phyloP scores from a whole-genome alignment of 495 filamentous ascomycete genomes.

The Cryomyces minteri region DNA sequence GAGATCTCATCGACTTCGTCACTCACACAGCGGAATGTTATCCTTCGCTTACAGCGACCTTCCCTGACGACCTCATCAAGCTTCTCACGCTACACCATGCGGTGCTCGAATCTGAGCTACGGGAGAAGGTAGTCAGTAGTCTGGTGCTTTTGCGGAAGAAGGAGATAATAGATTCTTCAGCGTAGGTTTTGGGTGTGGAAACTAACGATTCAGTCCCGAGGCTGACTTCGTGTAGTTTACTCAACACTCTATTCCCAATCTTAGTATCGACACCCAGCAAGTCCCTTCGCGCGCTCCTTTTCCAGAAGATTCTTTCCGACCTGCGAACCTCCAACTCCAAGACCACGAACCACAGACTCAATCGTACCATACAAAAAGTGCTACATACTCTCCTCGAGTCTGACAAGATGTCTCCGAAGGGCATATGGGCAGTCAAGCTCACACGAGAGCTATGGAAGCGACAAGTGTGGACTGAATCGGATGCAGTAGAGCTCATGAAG shows the following conservation, averaged over 20 bases:
- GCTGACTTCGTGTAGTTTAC: conserved; percentile 27
- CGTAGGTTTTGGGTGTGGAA: conserved; percentile 20
- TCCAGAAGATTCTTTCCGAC: conserved; percentile 82
- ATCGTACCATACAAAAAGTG: conserved; percentile 79
- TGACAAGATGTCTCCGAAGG: conserved; percentile 67
- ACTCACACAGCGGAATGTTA: conserved; percentile 90
- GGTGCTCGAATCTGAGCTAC: conserved; percentile 56
- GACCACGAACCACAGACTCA: conserved; percentile 74
- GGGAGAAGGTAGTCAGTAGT: conserved; percentile 88
- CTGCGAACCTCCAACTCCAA: conserved; percentile 71
- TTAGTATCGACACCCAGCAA: conserved; percentile 77
- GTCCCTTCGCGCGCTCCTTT: conserved; percentile 62
- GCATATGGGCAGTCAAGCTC: conserved; percentile 85
- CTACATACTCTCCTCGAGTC: conserved; percentile 78
- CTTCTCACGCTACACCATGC: conserved; percentile 68
- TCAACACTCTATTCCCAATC: conserved; percentile 85
- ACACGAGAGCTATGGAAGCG: conserved; percentile 78
- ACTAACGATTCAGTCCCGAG: neutral
- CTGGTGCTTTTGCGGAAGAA: conserved; percentile 78
- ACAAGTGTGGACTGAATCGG: conserved; percentile 74
- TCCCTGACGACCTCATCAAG: conserved; percentile 63
- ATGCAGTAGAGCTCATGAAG: conserved; percentile 88
- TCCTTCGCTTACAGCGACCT: conserved; percentile 54
- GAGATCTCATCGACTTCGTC: conserved; percentile 75
- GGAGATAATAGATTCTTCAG: conserved; percentile 70